Percentiles rank a stretch among this genome's conserved stretches.
These are phyloP conservation scores for Termitomyces sp. DNA, from an alignment of 768 basidiomycete species.

Conservation along the genomic window DNA sequence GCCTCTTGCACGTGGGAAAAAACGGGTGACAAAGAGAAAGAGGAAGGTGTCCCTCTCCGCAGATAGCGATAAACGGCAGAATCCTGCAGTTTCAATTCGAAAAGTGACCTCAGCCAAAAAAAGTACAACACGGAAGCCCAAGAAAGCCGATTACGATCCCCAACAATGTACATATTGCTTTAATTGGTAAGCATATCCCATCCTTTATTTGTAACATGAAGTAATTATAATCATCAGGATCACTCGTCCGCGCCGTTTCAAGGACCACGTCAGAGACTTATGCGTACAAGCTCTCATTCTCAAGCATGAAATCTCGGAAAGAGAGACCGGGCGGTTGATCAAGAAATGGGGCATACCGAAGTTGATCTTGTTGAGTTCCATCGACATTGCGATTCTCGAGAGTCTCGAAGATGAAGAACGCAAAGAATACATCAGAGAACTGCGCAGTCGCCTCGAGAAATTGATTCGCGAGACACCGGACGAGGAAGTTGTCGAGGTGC, in stretches of 20 bases:
- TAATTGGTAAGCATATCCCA: not conserved
- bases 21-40: not conserved
- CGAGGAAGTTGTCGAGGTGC: not conserved
- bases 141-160: not conserved
- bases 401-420: not conserved
- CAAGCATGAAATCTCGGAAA: not conserved
- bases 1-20: not conserved
- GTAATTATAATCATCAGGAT: not conserved
- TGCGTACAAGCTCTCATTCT: not conserved
- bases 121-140: not conserved
- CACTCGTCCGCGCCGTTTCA: not conserved
- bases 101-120: accelerated
- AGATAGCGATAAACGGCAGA: not conserved
- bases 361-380: not conserved
- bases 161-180: not conserved
- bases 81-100: too few species aligned
- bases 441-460: not conserved
- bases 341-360: not conserved
- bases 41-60: not conserved
- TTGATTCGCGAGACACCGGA: not conserved
- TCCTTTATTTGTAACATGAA: too few species aligned
- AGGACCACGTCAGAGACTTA: not conserved
- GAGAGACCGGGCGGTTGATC: not conserved
- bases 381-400: not conserved
- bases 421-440: not conserved